A percentile compares a stretch with the other conserved stretches of the same genome.
These are phyloP conservation scores for Lecanicillium sp. DNA, from an alignment of 2,329 filamentous ascomycete species.

Conservation along the genomic window DNA sequence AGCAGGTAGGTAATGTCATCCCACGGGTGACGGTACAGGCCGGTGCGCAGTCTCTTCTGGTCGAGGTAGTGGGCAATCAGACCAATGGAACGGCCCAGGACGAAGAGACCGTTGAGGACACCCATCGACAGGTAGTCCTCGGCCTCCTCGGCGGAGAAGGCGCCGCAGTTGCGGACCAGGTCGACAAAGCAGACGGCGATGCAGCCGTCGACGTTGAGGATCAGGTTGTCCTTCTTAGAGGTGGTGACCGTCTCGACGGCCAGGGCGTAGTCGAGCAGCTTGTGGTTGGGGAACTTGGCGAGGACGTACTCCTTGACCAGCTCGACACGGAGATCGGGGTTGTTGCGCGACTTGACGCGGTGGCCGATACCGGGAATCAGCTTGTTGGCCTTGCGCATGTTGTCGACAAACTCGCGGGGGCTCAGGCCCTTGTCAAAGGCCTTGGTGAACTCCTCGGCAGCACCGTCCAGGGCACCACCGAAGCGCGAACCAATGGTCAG, in stretches of 20 bases:
- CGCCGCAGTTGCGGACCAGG: conserved; percentile 92
- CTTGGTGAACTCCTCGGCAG: conserved; percentile 96
- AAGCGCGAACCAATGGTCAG: conserved; percentile 97
- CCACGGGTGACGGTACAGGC: conserved; percentile 98
- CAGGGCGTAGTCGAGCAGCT: conserved; percentile 97
- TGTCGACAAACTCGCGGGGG: conserved; percentile 98
- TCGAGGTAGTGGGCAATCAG: conserved; percentile 99
- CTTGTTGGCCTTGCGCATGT: conserved; percentile 99
- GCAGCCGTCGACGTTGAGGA: conserved; percentile 97
- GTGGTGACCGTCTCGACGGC: conserved; percentile 97
- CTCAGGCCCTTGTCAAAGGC: conserved; percentile 97
- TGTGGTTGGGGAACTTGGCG: conserved; percentile 95
- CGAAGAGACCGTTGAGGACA: conserved; percentile 98
- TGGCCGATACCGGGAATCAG: conserved; percentile 98
- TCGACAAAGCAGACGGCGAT: conserved; percentile 99
- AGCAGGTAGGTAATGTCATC: conserved; percentile 96
- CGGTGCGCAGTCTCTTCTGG: conserved; percentile 98
- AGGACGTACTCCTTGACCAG: conserved; percentile 98
- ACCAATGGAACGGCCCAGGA: conserved; percentile 93
- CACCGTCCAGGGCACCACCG: conserved; percentile 95
- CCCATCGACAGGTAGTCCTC: conserved; percentile 99
- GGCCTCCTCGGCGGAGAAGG: conserved; percentile 91
- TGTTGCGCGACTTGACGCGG: conserved; percentile 99
- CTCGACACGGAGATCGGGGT: conserved; percentile 98
- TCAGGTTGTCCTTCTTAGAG: conserved; percentile 99